phyloP scores from a whole-genome alignment of 2,329 filamentous ascomycete genomes.

The Myriosclerotinia duriaeana region DNA sequence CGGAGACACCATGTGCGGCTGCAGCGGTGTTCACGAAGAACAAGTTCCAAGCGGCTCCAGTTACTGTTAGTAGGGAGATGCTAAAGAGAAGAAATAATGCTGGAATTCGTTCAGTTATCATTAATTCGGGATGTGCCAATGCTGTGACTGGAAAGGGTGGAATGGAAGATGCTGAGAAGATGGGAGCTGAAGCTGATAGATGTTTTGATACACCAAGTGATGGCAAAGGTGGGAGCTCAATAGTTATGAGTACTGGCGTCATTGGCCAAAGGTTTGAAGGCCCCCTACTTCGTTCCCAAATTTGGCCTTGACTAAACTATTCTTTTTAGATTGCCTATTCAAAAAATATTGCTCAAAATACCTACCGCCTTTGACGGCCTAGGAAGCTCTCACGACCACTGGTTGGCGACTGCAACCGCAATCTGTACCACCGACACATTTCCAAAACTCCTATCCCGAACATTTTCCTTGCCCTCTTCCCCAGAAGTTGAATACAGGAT shows the following conservation, averaged over 20 bases:
- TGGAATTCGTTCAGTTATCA: conserved; percentile 76
- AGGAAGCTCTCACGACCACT: conserved; percentile 74
- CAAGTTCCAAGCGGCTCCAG: conserved; percentile 94
- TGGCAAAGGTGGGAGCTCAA: conserved; percentile 58
- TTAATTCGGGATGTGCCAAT: conserved; percentile 97
- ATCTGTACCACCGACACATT: conserved; percentile 99
- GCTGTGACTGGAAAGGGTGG: conserved; percentile 92
- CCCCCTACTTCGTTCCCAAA: background rate
- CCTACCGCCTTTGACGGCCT: conserved; percentile 72
- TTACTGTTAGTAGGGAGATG: conserved; percentile 77
- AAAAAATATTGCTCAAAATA: conserved; percentile 83
- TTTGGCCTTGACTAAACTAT: background rate
- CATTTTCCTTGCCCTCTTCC: conserved; percentile 80
- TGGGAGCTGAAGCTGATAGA: conserved; percentile 77
- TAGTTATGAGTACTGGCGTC: conserved; percentile 98
- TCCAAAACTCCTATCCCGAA: conserved; percentile 82
- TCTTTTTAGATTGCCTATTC: conserved; percentile 70
- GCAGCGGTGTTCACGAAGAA: conserved; percentile 97
- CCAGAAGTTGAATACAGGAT: conserved; percentile 73
- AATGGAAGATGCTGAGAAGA: conserved; percentile 79
- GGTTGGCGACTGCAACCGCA: conserved; percentile 79
- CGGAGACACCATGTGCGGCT: conserved; percentile 79
- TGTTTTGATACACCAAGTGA: conserved; percentile 52
- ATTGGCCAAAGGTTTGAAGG: conserved; percentile 76
- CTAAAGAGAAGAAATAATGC: conserved; percentile 64